Evolutionary conservation across 2,329 filamentous ascomycete genomes (phyloP).

Genomic region (Arthrobotrys sphaeroides): DNA sequence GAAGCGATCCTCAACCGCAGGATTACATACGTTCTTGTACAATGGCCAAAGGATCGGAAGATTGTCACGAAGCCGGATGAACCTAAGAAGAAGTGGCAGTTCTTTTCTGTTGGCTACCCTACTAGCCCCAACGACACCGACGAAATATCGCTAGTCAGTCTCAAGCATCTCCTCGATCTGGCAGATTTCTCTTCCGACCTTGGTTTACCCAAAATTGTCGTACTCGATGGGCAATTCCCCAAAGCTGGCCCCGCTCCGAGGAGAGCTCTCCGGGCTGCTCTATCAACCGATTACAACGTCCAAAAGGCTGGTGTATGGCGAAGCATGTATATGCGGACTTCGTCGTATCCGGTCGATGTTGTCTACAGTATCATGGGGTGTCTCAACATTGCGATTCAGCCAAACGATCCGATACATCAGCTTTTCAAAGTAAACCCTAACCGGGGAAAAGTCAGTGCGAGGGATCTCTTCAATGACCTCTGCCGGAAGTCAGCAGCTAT

Average conservation of each 20-base stretch:
- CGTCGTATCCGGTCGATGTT: background rate
- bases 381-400: background rate
- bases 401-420: background rate
- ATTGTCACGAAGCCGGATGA: too few relatives aligned
- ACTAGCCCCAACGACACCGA: too few relatives aligned
- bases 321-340: constrained; percentile 2
- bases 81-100: too few relatives aligned
- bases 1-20: background rate
- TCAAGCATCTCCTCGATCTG: background rate
- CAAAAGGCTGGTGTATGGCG: background rate
- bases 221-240: background rate
- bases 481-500: constrained; percentile 2
- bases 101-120: too few relatives aligned
- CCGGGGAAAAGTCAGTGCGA: background rate
- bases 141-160: background rate
- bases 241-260: background rate
- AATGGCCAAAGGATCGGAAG: background rate
- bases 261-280: background rate
- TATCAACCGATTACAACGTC: background rate
- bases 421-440: constrained; percentile 7
- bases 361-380: background rate
- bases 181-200: background rate
- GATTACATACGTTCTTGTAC: background rate
- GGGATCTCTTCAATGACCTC: background rate
- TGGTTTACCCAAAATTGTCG: background rate